Conservation (phyloP, 768 basidiomycete genomes). For the Lactifluus rugatus region DNA sequence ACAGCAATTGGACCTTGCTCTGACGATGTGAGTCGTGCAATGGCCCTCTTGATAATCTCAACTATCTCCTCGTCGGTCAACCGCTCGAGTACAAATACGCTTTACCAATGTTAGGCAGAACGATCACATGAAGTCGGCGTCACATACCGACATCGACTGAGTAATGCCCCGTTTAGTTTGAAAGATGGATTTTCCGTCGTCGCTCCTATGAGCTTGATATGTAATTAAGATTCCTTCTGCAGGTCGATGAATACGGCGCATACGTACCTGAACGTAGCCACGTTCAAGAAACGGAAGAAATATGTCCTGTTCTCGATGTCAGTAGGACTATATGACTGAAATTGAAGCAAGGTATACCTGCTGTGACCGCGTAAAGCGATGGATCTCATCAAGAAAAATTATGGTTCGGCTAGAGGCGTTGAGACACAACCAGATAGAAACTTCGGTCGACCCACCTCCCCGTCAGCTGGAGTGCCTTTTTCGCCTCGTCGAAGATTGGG, state of each 20-base stretch:
- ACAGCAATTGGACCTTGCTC: neutral
- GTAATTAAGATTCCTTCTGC: neutral
- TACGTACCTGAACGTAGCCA: slow-evolving; percentile 55
- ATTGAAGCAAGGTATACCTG: slow-evolving; percentile 34
- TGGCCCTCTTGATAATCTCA: slow-evolving; percentile 48
- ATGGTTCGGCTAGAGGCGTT: slow-evolving; percentile 46
- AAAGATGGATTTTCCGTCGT: slow-evolving; percentile 90
- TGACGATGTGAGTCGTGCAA: slow-evolving; percentile 26
- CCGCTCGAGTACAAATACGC: slow-evolving; percentile 66
- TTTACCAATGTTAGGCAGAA: slow-evolving; percentile 22
- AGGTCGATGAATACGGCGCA: neutral
- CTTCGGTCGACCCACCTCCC: slow-evolving; percentile 39
- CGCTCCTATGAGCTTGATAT: slow-evolving; percentile 58
- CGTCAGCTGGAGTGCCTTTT: slow-evolving; percentile 49
- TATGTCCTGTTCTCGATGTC: slow-evolving; percentile 43
- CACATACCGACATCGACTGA: slow-evolving; percentile 68
- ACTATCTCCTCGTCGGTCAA: slow-evolving; percentile 56
- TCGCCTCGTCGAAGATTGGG: slow-evolving; percentile 67
- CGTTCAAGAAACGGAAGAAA: slow-evolving; percentile 79
- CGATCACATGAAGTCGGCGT: neutral
- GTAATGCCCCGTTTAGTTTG: slow-evolving; percentile 62
- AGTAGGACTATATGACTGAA: slow-evolving; percentile 5
- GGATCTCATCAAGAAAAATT: slow-evolving; percentile 78
- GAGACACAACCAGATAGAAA: neutral
- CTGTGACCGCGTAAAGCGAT: slow-evolving; percentile 66